Base-by-base conservation (phyloP, 257 asterid species). In the Vinca minor region DNA sequence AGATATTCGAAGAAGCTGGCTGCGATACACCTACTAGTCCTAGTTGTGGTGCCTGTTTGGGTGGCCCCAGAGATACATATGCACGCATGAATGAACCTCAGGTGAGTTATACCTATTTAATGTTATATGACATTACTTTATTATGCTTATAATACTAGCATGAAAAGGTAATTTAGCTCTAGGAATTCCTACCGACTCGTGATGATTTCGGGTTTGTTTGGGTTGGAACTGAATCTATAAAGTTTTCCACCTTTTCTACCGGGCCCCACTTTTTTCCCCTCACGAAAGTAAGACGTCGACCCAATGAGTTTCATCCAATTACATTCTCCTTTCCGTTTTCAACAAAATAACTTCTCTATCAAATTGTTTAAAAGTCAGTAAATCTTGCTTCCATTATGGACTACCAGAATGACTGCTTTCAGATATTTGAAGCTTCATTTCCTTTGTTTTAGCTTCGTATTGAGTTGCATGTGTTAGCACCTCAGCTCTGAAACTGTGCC, bases 21-120 rank as follows among this genome's bases (percentile, higher is more conserved):
- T 93, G 99, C 21, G 99, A 93, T 76, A 93, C 99, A 4, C 99
- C 99, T 38, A 74, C 99, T 34, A 89, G 99, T 83, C 99, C 99
- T 28, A 83, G 90, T 49, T 93, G 99, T 18, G 95, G 95, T 67
- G 99, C 99, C 66, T 93, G 99, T 68, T 75, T 89, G 82, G 95
- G 99, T 50, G 99, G 97, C 39, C 99, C 99, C 2, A 83, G 73
- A 69, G 99, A 93, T 80, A 93, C 95, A 4, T 89, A 93, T 7
- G 99, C 99, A 5, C 91, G 97, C 79, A 81, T 89, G 88, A 93
- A 93, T 29, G 96, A 89, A 56, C 79, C 99, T 73, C 84, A 77
- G 95, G 99, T 68, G 74, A 82, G 95, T 84, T 71, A 1, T 29
- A 20, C 23, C 6, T 20, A 2, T 59, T 45, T 29, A 12, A 39